Percentiles rank a stretch among this genome's conserved stretches.
These are phyloP conservation scores for Cadophora sp. DNA, from an alignment of 2,329 filamentous ascomycete species.

Conservation along the genomic window DNA sequence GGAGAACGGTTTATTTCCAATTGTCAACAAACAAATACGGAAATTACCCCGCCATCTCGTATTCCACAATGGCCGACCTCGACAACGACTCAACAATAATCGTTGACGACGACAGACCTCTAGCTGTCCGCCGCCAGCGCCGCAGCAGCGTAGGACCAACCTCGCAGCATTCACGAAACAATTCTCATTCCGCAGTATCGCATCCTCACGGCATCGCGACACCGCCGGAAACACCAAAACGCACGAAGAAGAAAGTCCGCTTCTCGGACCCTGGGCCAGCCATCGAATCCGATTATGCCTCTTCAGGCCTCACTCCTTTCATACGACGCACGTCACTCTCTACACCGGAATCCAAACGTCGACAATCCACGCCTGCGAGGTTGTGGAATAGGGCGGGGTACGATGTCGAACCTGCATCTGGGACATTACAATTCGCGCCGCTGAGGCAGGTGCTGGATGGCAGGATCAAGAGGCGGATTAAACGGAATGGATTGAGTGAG, in stretches of 20 bases:
- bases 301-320: constrained; percentile 65
- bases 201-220: constrained; percentile 37
- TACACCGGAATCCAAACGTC: constrained; percentile 50
- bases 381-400: constrained; percentile 36
- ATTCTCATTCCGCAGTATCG: constrained; percentile 31
- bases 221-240: constrained; percentile 41
- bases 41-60: constrained; percentile 21
- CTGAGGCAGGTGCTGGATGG: constrained; percentile 63
- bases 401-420: constrained; percentile 42
- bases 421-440: constrained; percentile 54
- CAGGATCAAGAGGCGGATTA: constrained; percentile 62
- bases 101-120: constrained; percentile 54
- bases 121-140: constrained; percentile 62
- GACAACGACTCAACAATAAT: constrained; percentile 42
- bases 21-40: constrained; percentile 12
- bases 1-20: constrained; percentile 1
- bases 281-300: constrained; percentile 40
- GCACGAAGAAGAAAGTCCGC: constrained; percentile 58
- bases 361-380: constrained; percentile 53
- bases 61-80: constrained; percentile 36
- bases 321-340: constrained; percentile 58
- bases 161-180: constrained; percentile 22
- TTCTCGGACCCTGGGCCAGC: constrained; percentile 64
- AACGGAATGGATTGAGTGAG: constrained; percentile 63
- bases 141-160: constrained; percentile 49